Conservation (phyloP, 768 basidiomycete species). For the Lactifluus subvellereus region DNA sequence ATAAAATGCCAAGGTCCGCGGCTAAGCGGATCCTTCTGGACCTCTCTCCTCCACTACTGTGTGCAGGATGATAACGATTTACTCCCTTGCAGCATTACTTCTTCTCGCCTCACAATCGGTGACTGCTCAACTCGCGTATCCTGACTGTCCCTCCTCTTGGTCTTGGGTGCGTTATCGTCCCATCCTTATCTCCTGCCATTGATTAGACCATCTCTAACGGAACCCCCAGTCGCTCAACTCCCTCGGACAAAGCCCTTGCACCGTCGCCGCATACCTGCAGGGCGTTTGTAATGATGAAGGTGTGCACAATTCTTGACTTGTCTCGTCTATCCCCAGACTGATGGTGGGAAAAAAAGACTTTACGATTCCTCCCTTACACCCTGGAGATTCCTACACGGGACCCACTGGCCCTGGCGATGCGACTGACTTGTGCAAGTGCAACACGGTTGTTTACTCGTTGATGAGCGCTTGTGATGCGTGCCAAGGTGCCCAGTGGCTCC, state of each 20-base stretch:
- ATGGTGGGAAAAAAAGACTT: not conserved
- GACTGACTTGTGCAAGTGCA: constrained; percentile 31
- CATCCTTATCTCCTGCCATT: not conserved
- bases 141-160: not conserved
- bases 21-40: too few species aligned
- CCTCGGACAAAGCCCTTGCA: constrained; percentile 8
- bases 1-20: too few species aligned
- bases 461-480: constrained; percentile 35
- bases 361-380: not conserved
- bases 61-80: not conserved
- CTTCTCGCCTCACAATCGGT: not conserved
- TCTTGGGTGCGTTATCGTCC: constrained; percentile 1
- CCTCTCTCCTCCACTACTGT: too few species aligned
- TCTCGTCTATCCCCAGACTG: not conserved
- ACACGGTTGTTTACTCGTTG: constrained; percentile 32
- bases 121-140: not conserved
- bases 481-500: constrained; percentile 21
- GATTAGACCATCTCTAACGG: not conserved
- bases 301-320: not conserved
- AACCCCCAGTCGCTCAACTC: constrained; percentile 8
- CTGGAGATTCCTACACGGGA: constrained; percentile 7
- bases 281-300: constrained; percentile 9
- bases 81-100: not conserved
- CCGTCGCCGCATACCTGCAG: not conserved
- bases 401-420: constrained; percentile 24